These are phyloP conservation scores for Podospora sp. DNA, from an alignment of 495 filamentous ascomycete species.

Conservation along the genomic window DNA sequence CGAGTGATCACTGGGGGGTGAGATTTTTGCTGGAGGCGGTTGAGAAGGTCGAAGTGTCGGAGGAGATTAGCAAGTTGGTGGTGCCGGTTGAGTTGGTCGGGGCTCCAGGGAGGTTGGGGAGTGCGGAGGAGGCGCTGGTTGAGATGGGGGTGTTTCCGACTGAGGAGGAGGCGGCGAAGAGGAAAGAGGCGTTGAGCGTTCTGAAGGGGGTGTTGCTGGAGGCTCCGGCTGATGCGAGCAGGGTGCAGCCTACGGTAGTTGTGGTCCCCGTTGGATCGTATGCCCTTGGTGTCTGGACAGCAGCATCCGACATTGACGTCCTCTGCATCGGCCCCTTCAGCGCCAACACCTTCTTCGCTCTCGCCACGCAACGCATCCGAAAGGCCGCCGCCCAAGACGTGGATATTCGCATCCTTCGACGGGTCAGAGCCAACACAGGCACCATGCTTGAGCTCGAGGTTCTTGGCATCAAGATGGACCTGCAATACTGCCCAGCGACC, in stretches of 20 bases:
- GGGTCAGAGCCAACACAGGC: slow-evolving; percentile 53
- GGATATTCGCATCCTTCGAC: slow-evolving; percentile 46
- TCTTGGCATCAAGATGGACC: slow-evolving; percentile 52
- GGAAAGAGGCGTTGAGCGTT: slow-evolving; percentile 47
- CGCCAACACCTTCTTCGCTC: slow-evolving; percentile 56
- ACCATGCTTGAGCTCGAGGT: slow-evolving; percentile 60
- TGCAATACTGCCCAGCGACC: slow-evolving; percentile 62
- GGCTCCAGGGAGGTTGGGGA: slow-evolving; percentile 27
- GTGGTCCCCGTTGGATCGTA: slow-evolving; percentile 63
- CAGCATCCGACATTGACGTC: slow-evolving; percentile 60
- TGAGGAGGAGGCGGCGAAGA: slow-evolving; percentile 40
- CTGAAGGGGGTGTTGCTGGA: slow-evolving; percentile 45
- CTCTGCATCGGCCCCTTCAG: slow-evolving; percentile 60
- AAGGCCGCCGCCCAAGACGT: slow-evolving; percentile 44
- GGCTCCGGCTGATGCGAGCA: slow-evolving; percentile 3
- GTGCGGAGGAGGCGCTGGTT: slow-evolving; percentile 28
- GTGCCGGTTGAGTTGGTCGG: slow-evolving; percentile 31
- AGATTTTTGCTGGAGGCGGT: slow-evolving; percentile 36
- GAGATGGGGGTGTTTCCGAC: slow-evolving; percentile 44
- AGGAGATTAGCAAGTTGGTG: slow-evolving; percentile 25
- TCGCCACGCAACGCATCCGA: slow-evolving; percentile 53
- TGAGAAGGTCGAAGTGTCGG: slow-evolving; percentile 9
- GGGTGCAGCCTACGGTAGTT: slow-evolving; percentile 40
- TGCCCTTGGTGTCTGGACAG: slow-evolving; percentile 58
- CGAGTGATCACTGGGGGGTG: slow-evolving; percentile 62